Percentiles rank a stretch among this genome's conserved stretches.
Conservation (phyloP, 768 basidiomycete genomes). For the Tephrocybe rancida region DNA sequence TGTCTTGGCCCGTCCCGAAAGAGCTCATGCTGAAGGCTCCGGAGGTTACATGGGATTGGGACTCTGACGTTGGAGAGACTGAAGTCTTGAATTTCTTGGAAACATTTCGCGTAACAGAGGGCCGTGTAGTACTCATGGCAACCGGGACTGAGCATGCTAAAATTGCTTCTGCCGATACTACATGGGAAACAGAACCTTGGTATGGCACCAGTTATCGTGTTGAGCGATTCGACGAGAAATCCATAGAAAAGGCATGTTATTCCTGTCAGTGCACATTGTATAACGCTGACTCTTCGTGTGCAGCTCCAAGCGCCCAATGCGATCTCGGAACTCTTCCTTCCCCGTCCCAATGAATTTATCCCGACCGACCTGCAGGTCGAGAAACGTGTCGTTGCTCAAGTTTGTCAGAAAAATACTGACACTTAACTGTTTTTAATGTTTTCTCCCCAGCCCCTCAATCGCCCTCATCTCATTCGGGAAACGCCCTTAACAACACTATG, state of each 20-base stretch:
- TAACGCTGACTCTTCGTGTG: background rate
- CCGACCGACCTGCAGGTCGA: slow-evolving; percentile 85
- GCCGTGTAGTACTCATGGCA: slow-evolving; percentile 80
- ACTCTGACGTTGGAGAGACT: slow-evolving; percentile 46
- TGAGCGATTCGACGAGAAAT: slow-evolving; percentile 65
- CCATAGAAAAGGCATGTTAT: slow-evolving; percentile 52
- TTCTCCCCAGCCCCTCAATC: slow-evolving; percentile 59
- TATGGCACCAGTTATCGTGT: slow-evolving; percentile 90
- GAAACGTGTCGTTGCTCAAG: slow-evolving; percentile 68
- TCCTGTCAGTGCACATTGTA: background rate
- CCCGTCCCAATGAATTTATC: slow-evolving; percentile 88
- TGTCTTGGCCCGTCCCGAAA: slow-evolving; percentile 82
- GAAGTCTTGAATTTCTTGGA: slow-evolving; percentile 68
- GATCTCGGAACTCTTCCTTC: slow-evolving; percentile 73
- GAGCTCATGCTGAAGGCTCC: slow-evolving; percentile 76
- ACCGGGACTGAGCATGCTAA: slow-evolving; percentile 64
- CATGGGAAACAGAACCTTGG: slow-evolving; percentile 84
- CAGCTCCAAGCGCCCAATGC: slow-evolving; percentile 69
- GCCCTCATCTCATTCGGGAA: slow-evolving; percentile 77
- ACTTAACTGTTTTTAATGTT: slow-evolving; percentile 3
- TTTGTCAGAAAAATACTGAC: slow-evolving; percentile 21
- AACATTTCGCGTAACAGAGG: slow-evolving; percentile 54
- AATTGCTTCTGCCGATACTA: slow-evolving; percentile 38
- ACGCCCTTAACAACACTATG: slow-evolving; percentile 76
- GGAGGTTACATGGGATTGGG: slow-evolving; percentile 75